Conservation (phyloP, 1,284 basidiomycete species). For the Moesziomyces aphidis region DNA sequence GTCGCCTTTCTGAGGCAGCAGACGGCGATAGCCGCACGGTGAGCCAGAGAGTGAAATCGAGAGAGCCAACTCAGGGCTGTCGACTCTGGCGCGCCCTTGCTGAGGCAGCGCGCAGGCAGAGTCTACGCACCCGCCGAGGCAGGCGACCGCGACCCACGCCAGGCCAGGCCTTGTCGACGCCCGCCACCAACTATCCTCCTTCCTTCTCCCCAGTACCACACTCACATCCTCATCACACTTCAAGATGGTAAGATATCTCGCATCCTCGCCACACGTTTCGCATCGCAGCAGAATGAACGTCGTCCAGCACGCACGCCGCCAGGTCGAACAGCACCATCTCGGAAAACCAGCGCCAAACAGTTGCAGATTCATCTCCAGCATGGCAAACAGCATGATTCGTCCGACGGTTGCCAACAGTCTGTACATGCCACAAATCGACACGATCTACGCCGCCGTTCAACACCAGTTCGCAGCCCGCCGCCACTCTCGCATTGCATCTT, state of each 20-base stretch:
- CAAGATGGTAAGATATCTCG: constrained; percentile 48
- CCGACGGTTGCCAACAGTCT: background rate
- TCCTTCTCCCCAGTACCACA: constrained; percentile 38
- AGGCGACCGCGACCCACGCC: too few relatives aligned
- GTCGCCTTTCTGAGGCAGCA: background rate
- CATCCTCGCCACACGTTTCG: constrained; percentile 17
- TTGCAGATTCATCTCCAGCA: background rate
- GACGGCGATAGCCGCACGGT: too few relatives aligned
- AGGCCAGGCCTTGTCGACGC: constrained; percentile 4
- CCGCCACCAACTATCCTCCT: constrained; percentile 39
- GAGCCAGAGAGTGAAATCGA: too few relatives aligned
- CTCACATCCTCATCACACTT: constrained; percentile 41
- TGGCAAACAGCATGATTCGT: background rate
- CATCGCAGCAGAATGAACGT: constrained; percentile 15
- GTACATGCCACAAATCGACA: background rate
- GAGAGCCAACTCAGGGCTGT: background rate
- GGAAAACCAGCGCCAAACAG: too few relatives aligned
- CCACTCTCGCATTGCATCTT: too few relatives aligned
- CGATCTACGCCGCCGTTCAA: too few relatives aligned
- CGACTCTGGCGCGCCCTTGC: background rate
- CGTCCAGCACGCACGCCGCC: background rate
- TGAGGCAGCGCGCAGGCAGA: background rate
- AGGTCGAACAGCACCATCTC: background rate
- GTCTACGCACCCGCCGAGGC: background rate
- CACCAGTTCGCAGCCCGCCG: too few relatives aligned